These are phyloP conservation scores for Aspergillus nomiae DNA, from an alignment of 2,329 filamentous ascomycete genomes.

Conservation along the genomic window DNA sequence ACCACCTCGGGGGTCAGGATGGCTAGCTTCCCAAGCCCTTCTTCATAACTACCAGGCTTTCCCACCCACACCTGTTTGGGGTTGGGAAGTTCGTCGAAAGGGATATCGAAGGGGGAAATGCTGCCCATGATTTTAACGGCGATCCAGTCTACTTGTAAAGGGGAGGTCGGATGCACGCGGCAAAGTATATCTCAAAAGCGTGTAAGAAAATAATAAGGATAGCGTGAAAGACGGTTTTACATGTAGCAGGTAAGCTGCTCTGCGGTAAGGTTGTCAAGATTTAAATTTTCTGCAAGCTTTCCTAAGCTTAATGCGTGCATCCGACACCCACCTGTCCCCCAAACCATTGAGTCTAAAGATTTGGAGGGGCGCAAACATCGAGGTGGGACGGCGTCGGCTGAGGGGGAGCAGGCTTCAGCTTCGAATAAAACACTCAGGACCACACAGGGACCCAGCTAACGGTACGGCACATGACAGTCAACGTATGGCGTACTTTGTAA, in stretches of 20 bases:
- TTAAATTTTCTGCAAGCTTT: not conserved
- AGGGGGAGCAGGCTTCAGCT: not conserved
- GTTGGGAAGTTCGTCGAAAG: slow-evolving; percentile 52
- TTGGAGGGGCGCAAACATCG: not conserved
- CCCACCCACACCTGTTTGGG: slow-evolving; percentile 53
- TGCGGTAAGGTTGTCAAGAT: not conserved
- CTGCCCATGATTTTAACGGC: slow-evolving; percentile 5
- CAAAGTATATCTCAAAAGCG: not conserved
- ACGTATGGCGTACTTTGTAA: not conserved
- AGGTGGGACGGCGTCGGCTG: not conserved
- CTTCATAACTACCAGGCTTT: slow-evolving; percentile 49
- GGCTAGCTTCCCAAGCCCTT: slow-evolving; percentile 55
- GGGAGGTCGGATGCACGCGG: not conserved
- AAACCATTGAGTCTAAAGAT: not conserved
- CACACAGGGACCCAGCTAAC: not conserved
- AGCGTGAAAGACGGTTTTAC: not conserved
- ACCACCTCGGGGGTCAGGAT: slow-evolving; percentile 57
- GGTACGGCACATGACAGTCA: not conserved
- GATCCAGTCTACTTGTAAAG: not conserved
- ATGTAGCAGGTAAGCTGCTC: not conserved
- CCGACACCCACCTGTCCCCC: not conserved
- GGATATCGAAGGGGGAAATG: slow-evolving; percentile 29
- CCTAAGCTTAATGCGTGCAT: not conserved
- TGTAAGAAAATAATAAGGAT: not conserved
- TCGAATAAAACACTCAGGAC: not conserved